phyloP scores from a whole-genome alignment of 2,329 filamentous ascomycete species.

The Neopestalotiopsis sp. region DNA sequence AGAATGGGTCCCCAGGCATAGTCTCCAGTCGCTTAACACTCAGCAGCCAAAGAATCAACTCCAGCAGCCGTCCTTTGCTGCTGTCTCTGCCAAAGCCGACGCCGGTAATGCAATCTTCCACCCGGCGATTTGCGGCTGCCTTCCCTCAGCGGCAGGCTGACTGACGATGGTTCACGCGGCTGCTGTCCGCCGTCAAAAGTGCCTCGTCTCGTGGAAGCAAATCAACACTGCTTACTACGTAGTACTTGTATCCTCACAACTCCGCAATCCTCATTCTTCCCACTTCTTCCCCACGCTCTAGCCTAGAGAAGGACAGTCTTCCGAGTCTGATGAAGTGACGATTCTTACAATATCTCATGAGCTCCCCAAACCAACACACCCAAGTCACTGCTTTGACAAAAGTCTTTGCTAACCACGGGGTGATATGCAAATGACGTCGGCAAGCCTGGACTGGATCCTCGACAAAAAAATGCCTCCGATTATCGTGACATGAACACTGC shows the following conservation, averaged over 20 bases:
- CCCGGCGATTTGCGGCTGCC: background rate
- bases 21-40: background rate
- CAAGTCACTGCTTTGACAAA: background rate
- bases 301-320: background rate
- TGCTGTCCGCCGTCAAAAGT: background rate
- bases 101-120: conserved; percentile 2
- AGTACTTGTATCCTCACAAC: background rate
- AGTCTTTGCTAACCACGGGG: background rate
- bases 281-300: background rate
- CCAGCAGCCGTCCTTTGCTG: background rate
- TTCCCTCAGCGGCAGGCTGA: background rate
- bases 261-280: background rate
- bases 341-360: background rate
- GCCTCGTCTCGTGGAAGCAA: background rate
- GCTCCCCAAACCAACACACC: background rate
- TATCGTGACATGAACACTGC: background rate
- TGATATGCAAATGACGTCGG: background rate
- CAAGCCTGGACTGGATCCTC: background rate
- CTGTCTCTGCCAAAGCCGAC: background rate
- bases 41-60: background rate
- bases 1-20: background rate
- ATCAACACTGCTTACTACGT: background rate
- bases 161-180: background rate
- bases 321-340: background rate
- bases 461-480: background rate